Evolutionary conservation across 257 asterid genomes (phyloP).

Genomic region (Paraleonurus japonicus): DNA sequence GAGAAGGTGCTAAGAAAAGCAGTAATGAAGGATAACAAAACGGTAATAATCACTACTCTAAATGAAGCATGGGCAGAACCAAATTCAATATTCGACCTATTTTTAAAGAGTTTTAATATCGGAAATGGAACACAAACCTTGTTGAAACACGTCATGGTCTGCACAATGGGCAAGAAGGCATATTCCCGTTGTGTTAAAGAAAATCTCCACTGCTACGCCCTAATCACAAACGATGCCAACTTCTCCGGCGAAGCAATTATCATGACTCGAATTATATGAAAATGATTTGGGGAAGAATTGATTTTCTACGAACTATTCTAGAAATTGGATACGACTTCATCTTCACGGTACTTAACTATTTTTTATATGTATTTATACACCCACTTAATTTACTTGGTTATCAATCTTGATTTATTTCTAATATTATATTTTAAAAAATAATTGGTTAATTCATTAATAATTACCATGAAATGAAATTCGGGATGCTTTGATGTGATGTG

Average conservation of each 20-base stretch:
- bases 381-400: no score
- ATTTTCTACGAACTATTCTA: conserved; percentile 43
- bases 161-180: conserved; percentile 46
- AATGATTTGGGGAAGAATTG: conserved; percentile 60
- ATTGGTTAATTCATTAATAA: no score
- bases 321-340: conserved; percentile 45
- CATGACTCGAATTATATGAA: conserved; percentile 47
- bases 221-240: conserved; percentile 36
- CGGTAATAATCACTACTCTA: conserved; percentile 58
- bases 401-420: no score
- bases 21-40: conserved; percentile 43
- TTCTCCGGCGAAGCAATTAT: conserved; percentile 51
- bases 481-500: conserved; percentile 79
- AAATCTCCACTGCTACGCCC: conserved; percentile 41
- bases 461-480: conserved; percentile 10
- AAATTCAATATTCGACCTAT: conserved; percentile 50
- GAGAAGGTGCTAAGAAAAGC: conserved; percentile 34
- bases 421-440: no score
- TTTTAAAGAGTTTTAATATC: conserved; percentile 50
- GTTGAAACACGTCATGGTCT: conserved; percentile 46
- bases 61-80: conserved; percentile 62
- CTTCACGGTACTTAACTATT: conserved; percentile 39
- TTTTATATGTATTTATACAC: background rate
- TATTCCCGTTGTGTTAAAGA: conserved; percentile 39
- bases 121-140: conserved; percentile 48